Base-by-base conservation (phyloP, 225 moss, liverwort and hornwort species). In the Pseudisothecium myosuroides region DNA sequence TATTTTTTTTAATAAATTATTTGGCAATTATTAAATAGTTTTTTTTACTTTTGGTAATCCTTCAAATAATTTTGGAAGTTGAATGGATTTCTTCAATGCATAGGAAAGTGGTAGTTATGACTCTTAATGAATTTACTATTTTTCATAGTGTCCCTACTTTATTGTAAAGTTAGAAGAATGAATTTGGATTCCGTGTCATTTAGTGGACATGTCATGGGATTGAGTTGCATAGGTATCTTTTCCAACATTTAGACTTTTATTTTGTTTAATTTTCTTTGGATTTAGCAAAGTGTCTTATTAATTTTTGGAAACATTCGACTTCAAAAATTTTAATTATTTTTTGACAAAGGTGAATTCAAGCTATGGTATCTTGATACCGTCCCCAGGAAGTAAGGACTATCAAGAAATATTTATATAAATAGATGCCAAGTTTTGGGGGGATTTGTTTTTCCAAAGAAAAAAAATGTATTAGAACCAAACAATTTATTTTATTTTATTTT, bases 331-430 rank as follows among this genome's bases (percentile, higher is more conserved):
- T 47, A 18, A 31, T 19, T 7, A 1, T 31, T 47, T 74, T 31
- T 18, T 1, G 6, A 4, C 7, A 0, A 74, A 17, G 11, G 11
- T 19, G 18, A 19, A 31, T 7, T 75, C 4, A 12, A 0, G 20
- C 32, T 7, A 29, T 3, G 2, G 0, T 49, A 20, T 52, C 66
- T 66, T 36, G 6, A 66, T 18, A 66, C 4, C 6, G 3, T 19
- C 14, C 8, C 8, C 0, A 8, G 2, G 14, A 69, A 0, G 4
- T 22, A 71, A 41, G 7, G 23, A 7, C 0, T 69, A 0, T 8
- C 8, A 41, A 41, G 10, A 17, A 28, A 24, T 41, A 43, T 43
- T 27, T 27, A 5, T 43, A 27, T 43, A 41, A 10, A 41, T 45
- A 43, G 17, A 28, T 72, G 72, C 10, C 43, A 28, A 9, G 9